phyloP scores from a whole-genome alignment of 192 early-diverging fungal species.

The Entrophospora sp. region DNA sequence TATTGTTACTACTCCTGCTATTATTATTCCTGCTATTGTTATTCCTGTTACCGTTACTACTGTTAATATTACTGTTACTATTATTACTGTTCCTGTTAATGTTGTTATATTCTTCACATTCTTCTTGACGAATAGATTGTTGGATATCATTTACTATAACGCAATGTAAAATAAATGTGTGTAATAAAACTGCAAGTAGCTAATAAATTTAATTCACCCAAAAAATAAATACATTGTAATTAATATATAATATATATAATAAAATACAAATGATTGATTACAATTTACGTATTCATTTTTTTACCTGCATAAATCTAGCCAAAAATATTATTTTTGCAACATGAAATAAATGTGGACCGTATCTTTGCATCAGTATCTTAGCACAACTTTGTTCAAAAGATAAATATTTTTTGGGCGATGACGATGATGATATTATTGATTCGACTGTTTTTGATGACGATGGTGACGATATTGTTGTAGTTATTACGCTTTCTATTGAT shows the following conservation, averaged over 20 bases:
- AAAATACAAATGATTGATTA: background rate
- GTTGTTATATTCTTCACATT: background rate
- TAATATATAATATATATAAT: background rate
- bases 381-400: background rate
- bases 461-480: too few species aligned
- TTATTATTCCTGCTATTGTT: too few species aligned
- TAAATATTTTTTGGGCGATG: background rate
- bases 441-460: background rate
- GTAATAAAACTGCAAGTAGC: background rate
- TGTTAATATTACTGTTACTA: background rate
- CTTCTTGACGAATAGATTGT: background rate
- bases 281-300: background rate
- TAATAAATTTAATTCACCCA: background rate
- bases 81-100: too few species aligned
- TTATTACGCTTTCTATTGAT: background rate
- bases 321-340: background rate
- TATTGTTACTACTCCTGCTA: too few species aligned
- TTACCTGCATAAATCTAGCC: conserved; percentile 1
- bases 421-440: too few species aligned
- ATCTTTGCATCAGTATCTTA: background rate
- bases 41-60: background rate
- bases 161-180: background rate
- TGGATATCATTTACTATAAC: background rate
- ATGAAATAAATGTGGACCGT: conserved; percentile 1
- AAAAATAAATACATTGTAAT: background rate